Base-by-base conservation (phyloP, 1,284 basidiomycete species). In the Meira nashicola region DNA sequence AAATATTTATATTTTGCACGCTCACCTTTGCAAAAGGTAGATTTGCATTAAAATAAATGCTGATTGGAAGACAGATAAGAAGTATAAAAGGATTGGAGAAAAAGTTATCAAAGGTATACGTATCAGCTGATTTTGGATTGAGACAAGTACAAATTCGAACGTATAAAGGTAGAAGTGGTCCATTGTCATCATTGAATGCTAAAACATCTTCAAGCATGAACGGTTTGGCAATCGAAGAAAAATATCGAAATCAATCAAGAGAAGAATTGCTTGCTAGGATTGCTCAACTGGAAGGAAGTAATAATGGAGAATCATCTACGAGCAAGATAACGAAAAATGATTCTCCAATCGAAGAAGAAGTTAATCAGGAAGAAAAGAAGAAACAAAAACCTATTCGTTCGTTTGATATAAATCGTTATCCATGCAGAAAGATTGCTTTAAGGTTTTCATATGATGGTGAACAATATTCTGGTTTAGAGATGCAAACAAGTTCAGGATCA, bases 381-480 rank as follows among this genome's bases (percentile, higher is more conserved):
- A 53, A 28, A 7, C 14, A 12, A 53, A 53, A 41, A 23, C 7
- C 28, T 8, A 33, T 3, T 33, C 28, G 28, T 33, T 8, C n/a
- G 4, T 53, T 53, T 33, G 38, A 41, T 38, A 41, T 48, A 21
- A n/a, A 19, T 15, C 12, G 37, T 4, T 83, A 90, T 23, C 68
- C 88, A 1, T 83, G 83, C 43, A 86, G 90, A 59, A 96, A 96
- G 80, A 90, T 97, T 60, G 93, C 93, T 0, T 80, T 96, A 57
- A 88, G 90, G 67, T 90, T 96, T 74, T 87, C 87, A 68, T 98
- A 97, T 78, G 86, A 91, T 54, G 95, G 95, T 6, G 89, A 87
- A 83, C 87, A 89, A 33, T 97, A 95, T 74, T 87, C 88, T 46
- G 94, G 95, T 8, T 83, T 98, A 41, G 91, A 92, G 0, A 74